Conservation (phyloP, 2,329 filamentous ascomycete species). For the Trichoderma endophyticum region DNA sequence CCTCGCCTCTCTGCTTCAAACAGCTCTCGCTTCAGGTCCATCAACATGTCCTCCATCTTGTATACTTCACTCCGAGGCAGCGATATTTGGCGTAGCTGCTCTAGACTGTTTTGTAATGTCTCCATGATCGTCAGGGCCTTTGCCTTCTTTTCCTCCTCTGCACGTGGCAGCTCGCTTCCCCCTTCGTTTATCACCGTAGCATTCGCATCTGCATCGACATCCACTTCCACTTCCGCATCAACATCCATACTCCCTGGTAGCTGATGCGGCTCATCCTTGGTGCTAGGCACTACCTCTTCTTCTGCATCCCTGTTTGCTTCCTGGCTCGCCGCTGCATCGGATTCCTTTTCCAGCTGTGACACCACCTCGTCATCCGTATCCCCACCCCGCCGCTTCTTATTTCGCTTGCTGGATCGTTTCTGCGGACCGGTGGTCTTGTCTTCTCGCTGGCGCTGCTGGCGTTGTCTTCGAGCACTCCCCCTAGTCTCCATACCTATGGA, state of each 20-base stretch:
- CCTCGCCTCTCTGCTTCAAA: conserved; percentile 66
- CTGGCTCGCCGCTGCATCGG: conserved; percentile 37
- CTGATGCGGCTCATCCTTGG: not conserved
- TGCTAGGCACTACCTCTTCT: not conserved
- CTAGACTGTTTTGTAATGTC: conserved; percentile 43
- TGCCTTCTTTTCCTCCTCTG: conserved; percentile 16
- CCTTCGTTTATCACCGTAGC: not conserved
- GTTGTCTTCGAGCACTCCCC: conserved; percentile 22
- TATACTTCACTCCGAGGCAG: conserved; percentile 65
- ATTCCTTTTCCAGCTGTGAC: conserved; percentile 42
- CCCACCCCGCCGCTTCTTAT: conserved; percentile 24
- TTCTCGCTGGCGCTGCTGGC: conserved; percentile 15
- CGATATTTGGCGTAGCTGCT: conserved; percentile 55
- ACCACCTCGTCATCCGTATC: conserved; percentile 42
- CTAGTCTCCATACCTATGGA: conserved; percentile 22
- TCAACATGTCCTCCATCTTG: conserved; percentile 72
- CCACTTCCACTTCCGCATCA: not conserved
- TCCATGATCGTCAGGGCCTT: conserved; percentile 30
- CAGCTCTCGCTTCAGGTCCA: conserved; percentile 72
- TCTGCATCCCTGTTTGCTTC: not conserved
- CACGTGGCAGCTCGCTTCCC: conserved; percentile 10
- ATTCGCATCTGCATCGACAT: not conserved
- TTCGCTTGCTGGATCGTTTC: conserved; percentile 15
- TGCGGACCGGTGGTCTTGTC: not conserved
- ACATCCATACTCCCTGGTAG: not conserved